Conservation (phyloP, 2,329 filamentous ascomycete species). For the Microdochium paspali region DNA sequence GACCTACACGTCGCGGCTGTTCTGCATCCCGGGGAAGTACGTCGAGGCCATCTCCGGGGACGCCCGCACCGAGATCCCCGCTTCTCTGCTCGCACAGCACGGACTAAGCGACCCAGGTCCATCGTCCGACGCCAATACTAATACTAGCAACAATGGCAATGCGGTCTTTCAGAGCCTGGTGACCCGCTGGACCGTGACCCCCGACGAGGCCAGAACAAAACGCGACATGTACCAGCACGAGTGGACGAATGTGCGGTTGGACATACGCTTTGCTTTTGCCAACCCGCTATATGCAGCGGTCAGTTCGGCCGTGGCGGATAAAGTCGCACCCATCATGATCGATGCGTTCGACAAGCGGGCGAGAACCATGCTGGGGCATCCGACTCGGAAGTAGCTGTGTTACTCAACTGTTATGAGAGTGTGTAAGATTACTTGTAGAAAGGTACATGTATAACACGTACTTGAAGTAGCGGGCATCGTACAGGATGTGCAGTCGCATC, state of each 20-base stretch:
- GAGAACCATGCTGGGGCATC: constrained; percentile 36
- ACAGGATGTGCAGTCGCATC: no score
- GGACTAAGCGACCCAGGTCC: constrained; percentile 12
- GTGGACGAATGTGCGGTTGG: constrained; percentile 65
- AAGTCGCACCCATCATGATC: constrained; percentile 82
- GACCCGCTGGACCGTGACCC: constrained; percentile 59
- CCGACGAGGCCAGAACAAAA: constrained; percentile 28
- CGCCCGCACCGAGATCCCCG: constrained; percentile 33
- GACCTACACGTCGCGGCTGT: constrained; percentile 69
- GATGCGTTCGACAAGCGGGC: constrained; percentile 85
- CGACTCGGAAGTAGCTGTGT: background rate
- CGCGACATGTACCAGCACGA: constrained; percentile 18
- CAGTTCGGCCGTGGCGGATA: constrained; percentile 72
- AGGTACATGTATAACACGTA: no score
- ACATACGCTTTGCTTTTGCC: constrained; percentile 73
- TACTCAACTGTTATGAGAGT: no score
- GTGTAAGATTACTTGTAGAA: no score
- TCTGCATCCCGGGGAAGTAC: constrained; percentile 60
- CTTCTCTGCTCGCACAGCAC: constrained; percentile 17
- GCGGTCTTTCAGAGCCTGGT: constrained; percentile 58
- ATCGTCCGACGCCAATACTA: background rate
- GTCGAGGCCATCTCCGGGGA: constrained; percentile 71
- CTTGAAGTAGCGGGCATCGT: no score
- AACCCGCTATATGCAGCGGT: constrained; percentile 83
- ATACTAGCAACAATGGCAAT: constrained; percentile 8